Base-by-base conservation (phyloP, 768 basidiomycete genomes). In the Kwoniella dejecticola region DNA sequence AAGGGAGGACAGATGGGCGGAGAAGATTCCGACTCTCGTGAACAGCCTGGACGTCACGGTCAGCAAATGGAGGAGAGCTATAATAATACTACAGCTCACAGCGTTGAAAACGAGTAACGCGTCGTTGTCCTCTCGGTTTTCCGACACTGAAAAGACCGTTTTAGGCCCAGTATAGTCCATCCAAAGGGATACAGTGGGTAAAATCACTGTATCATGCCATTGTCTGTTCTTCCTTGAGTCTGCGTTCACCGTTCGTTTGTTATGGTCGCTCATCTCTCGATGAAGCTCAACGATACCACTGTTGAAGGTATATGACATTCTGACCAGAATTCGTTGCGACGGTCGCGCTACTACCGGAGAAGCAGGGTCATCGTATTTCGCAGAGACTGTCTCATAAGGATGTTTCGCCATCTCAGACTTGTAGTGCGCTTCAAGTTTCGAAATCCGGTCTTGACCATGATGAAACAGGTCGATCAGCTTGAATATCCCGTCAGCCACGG, bases 1-100 rank as follows among this genome's bases (percentile, higher is more conserved):
- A 97, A 3, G 89, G 90, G 8, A 98, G 81, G 10, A 97, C 80
- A 4, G 85, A 87, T 0, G 95, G 94, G 45, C 87, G 81, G 24
- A 98, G 81, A 1, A 84, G 87, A 74, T 98, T 98, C 62, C 87
- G 84, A 72, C 92, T 96, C 0, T 89, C 87, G 72, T 93, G 90
- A 21, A 98, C 63, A 13, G 74, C 73, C 76, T 77, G 49, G 21
- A 46, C 10, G 10, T 13, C 8, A 42, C 19, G 7, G 36, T 58
- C 52, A 64, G 62, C 62, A 4, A 33, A 6, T 29, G 31, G 26
- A 31, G 24, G 21, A 3, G 10, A 1, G 13, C 13, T 19, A 38
- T 10, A 5, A 40, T 27, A 15, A 36, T 36, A 7, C 33, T 7
- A n/a, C n/a, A 7, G 63, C 71, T 84, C n/a, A 89, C 89, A 70